Evolutionary conservation across 352 stramenopile species (phyloP).

Genomic region (Pythium monospermum): DNA sequence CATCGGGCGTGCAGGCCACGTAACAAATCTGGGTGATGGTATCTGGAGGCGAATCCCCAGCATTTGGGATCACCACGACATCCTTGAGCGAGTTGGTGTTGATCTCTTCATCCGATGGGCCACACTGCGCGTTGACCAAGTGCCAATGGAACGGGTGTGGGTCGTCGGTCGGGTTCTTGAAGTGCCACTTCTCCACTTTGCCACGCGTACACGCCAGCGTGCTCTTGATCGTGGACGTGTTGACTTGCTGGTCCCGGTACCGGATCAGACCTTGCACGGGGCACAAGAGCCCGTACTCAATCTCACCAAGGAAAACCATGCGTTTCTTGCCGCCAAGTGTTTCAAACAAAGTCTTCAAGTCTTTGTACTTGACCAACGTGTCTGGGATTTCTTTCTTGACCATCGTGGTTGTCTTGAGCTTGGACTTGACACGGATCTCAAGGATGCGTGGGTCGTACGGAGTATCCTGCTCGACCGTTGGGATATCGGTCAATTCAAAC

Average conservation of each 20-base stretch:
- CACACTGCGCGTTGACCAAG: constrained; percentile 68
- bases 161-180: constrained; percentile 74
- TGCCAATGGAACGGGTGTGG: constrained; percentile 78
- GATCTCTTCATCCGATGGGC: constrained; percentile 50
- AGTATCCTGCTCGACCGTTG: constrained; percentile 33
- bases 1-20: constrained; percentile 63
- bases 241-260: constrained; percentile 49
- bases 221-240: constrained; percentile 41
- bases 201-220: constrained; percentile 57
- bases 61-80: constrained; percentile 72
- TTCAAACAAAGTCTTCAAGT: constrained; percentile 47
- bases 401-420: constrained; percentile 38
- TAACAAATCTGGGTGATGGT: constrained; percentile 69
- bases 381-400: constrained; percentile 28
- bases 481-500: constrained; percentile 43
- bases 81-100: constrained; percentile 67
- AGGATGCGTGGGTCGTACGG: constrained; percentile 52
- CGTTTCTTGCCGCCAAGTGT: constrained; percentile 45
- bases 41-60: constrained; percentile 26
- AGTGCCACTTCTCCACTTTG: constrained; percentile 76
- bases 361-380: constrained; percentile 39
- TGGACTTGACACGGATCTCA: constrained; percentile 38
- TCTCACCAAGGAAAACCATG: constrained; percentile 49
- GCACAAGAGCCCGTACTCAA: constrained; percentile 38
- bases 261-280: constrained; percentile 39